Base-by-base conservation (phyloP, 164 flowering plant species). In the Chimonanthus salicifolius region DNA sequence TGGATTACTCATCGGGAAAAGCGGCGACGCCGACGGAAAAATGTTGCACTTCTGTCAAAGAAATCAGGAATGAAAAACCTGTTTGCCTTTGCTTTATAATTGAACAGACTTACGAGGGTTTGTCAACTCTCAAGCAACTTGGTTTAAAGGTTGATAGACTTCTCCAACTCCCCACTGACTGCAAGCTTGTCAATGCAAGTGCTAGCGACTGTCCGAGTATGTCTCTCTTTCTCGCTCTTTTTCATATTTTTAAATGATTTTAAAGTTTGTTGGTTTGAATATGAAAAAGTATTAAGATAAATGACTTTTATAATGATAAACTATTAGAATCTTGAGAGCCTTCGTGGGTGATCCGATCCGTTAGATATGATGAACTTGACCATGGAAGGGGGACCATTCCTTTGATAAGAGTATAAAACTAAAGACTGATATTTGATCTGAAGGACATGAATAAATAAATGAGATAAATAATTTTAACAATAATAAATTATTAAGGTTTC, bases 81-180 rank as follows among this genome's bases (percentile, higher is more conserved):
- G 87, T 71, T 63, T 92, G 97, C 68, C 71, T 92, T 49, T 92
- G 97, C 58, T 85, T 21, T 73, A 43, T 92, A 6, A 87, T 92
- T 9, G 82, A 80, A 72, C 81, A 83, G 78, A 77, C 82, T 0
- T 84, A 81, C 72, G 78, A 81, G 5, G 92, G 93, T 1, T 75
- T 75, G 13, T 67, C 71, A 4, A 50, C 71, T 74, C 49, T 83
- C 33, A 92, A 86, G 87, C 78, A 75, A 48, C 3, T 91, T 72
- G 93, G 92, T 0, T 68, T 93, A 18, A 84, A 86, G 67, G 84
- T 82, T 74, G 74, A 76, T 7, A 82, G 76, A 78, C 67, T 90
- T 64, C 80, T 93, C 60, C 88, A 82, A 78, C 85, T 89, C 43
- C 88, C 97, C 11, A 51, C 83, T 67, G 89, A 80, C 20, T 91